Base-by-base conservation (phyloP, 306 rosid species). In the Dicorynia guianensis region DNA sequence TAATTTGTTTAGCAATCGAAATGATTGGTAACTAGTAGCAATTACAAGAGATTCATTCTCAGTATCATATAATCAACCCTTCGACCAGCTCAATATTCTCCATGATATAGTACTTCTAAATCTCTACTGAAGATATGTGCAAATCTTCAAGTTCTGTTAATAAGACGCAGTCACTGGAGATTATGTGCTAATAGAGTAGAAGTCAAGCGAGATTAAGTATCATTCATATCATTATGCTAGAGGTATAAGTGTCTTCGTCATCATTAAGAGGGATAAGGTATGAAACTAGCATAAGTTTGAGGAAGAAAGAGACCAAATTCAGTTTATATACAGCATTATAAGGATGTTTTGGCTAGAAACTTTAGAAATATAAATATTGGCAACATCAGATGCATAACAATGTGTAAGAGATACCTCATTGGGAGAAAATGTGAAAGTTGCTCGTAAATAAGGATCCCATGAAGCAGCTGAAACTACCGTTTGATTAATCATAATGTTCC, bases 391-490 rank as follows among this genome's bases (percentile, higher is more conserved):
- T 48, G 52, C 53, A 57, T 59, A 43, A 59, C 63, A 50, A n/a
- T 72, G 44, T 40, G 54, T 55, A 14, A 68, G 52, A 69, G 7
- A 7, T 75, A 79, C 85, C 80, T 61, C 25, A 35, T 4, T n/a
- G 11, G 17, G 62, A 76, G 89, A 72, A 58, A 83, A 64, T n/a
- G 69, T 71, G 13, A 85, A 34, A 4, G 74, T 68, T 47, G 87
- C 79, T 76, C 81, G 84, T 49, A 89, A 80, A 74, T 52, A 76
- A 63, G 90, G 90, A 78, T 87, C 88, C 74, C 80, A 72, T 46
- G 92, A 85, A 72, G 65, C 62, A 75, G 82, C 62, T 7, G 82
- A 71, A 77, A 64, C 85, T 70, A 87, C 87, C 36, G 75, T 79
- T 72, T 85, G 95, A 71, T 57, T 75, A 8, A 87, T 53, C 73